These are phyloP conservation scores for Aspergillus ellipticus DNA, from an alignment of 495 filamentous ascomycete species.

Conservation along the genomic window DNA sequence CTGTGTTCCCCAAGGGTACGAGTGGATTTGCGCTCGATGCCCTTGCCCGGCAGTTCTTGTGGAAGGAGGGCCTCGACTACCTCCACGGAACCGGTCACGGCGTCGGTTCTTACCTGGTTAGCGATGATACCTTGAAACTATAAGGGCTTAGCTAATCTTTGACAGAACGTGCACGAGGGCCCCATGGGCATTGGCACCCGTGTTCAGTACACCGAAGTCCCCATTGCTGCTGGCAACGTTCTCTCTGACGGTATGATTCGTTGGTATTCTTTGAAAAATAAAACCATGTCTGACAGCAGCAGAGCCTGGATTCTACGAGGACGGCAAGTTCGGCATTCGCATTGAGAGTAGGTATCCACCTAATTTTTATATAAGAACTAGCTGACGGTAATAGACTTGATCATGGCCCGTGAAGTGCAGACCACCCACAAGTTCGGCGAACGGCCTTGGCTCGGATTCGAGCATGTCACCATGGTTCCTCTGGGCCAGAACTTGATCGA, in stretches of 20 bases:
- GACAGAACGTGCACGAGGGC: slow-evolving; percentile 91
- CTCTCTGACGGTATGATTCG: slow-evolving; percentile 66
- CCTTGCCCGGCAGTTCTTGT: slow-evolving; percentile 86
- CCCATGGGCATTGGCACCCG: slow-evolving; percentile 95
- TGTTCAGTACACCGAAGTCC: slow-evolving; percentile 85
- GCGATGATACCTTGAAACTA: neutral
- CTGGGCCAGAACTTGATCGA: slow-evolving; percentile 91
- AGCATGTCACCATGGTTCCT: slow-evolving; percentile 96
- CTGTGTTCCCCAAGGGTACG: slow-evolving; percentile 91
- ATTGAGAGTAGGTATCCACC: slow-evolving; percentile 71
- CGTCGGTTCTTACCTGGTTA: slow-evolving; percentile 79
- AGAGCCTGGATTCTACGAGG: slow-evolving; percentile 98
- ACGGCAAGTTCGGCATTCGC: slow-evolving; percentile 94
- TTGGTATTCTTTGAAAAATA: neutral
- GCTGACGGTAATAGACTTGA: slow-evolving; percentile 52
- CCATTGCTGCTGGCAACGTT: slow-evolving; percentile 86
- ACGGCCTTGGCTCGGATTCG: slow-evolving; percentile 90
- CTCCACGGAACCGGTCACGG: slow-evolving; percentile 97
- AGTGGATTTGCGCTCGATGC: slow-evolving; percentile 88
- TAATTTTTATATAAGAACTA: neutral
- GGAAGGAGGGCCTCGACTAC: slow-evolving; percentile 91
- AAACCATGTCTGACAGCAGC: slow-evolving; percentile 15
- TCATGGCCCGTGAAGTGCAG: slow-evolving; percentile 82
- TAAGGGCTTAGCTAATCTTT: slow-evolving; percentile 12
- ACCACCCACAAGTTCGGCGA: slow-evolving; percentile 87